Base-by-base conservation (phyloP, 208 protist genomes). In the Blechomonas ayalai region DNA sequence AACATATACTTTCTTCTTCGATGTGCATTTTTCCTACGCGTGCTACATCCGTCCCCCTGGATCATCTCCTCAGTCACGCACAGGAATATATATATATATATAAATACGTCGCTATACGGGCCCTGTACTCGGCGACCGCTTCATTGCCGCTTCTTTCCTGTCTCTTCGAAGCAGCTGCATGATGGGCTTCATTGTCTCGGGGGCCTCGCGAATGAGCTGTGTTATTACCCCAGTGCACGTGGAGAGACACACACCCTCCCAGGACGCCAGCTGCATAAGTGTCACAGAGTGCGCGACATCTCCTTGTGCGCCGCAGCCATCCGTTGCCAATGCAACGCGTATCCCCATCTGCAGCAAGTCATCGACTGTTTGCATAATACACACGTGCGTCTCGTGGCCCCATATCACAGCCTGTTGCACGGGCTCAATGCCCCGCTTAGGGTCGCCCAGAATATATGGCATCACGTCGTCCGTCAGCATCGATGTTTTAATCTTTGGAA, bases 361-460 rank as follows among this genome's bases (percentile, higher is more conserved):
- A 13, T 77, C 66, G 16, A 64, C 64, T 7, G 77, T 85, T 36
- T 82, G 67, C 31, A 83, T 10, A 12, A 91, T 18, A 41, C 82
- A 91, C 16, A 80, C 77, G 27, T 85, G 68, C 23, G 77, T 78
- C 50, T 91, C 82, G 35, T 67, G 52, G 18, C 82, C 82, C 63
- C 67, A 85, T 19, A 91, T 52, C 24, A 91, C 59, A 0, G 57
- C 74, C 56, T 90, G 77, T 46, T 81, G 59, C 55, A 86, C 77
- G 13, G 70, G 62, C 5, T 50, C 41, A 9, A 75, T 44, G 29
- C 67, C 61, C 0, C 35, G 22, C 22, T 33, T 39, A 6, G 39
- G 24, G 44, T 73, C 45, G 13, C 60, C 56, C 20, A 75, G 4
- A 36, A 83, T 65, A 24, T 69, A 49, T 8, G 42, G 29, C 16